A percentile compares a stretch with the other conserved stretches of the same genome.
phyloP scores from a whole-genome alignment of 805 yeast genomes.

The Starmerella floricola region DNA sequence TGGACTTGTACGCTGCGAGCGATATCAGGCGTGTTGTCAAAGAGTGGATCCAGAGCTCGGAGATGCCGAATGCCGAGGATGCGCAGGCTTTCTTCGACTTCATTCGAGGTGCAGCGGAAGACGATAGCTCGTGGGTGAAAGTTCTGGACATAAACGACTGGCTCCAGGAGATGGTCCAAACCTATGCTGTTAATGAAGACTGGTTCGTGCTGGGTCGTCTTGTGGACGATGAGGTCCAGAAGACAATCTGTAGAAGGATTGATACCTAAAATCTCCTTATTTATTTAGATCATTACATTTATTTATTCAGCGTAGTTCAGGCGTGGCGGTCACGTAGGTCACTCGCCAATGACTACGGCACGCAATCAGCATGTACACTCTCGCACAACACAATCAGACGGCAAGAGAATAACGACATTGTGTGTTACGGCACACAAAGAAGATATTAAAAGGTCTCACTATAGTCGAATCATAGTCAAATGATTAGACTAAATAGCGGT shows the following conservation, averaged over 20 bases:
- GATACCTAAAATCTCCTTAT: not conserved
- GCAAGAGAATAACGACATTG: too few species aligned
- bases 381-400: too few species aligned
- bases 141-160: conserved; percentile 2
- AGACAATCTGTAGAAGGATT: not conserved
- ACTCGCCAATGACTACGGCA: too few species aligned
- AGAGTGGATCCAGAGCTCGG: conserved; percentile 8
- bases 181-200: not conserved
- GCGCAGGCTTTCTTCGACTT: conserved; percentile 9
- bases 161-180: not conserved
- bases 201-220: not conserved
- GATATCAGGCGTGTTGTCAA: conserved; percentile 1
- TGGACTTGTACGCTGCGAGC: conserved; percentile 1
- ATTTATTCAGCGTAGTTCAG: too few species aligned
- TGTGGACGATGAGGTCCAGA: not conserved
- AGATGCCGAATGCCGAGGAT: conserved; percentile 10
- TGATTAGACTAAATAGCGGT: too few species aligned
- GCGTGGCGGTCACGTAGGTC: too few species aligned
- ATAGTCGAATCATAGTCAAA: too few species aligned
- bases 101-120: not conserved
- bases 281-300: not conserved
- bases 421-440: too few species aligned
- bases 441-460: too few species aligned
- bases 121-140: conserved; percentile 12
- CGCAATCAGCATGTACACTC: too few species aligned